Conservation (phyloP, 129 eudicot species). For the Centella asiatica region DNA sequence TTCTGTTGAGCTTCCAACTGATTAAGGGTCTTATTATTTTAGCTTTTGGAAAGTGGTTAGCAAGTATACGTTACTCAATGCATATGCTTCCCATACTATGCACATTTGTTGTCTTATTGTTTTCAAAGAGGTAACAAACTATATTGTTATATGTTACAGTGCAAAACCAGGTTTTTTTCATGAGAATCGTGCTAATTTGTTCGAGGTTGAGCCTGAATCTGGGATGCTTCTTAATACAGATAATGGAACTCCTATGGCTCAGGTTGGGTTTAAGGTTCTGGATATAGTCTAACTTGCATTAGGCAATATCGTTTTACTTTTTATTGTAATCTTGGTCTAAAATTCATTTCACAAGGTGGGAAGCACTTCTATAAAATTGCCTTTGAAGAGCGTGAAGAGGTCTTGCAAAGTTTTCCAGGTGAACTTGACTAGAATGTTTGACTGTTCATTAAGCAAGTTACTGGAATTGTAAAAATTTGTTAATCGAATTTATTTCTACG, state of each 20-base stretch:
- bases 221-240: slow-evolving; percentile 97
- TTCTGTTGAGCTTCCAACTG: not conserved
- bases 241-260: slow-evolving; percentile 97
- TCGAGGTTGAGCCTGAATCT: slow-evolving; percentile 77
- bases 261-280: slow-evolving; percentile 39
- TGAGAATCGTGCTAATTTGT: slow-evolving; percentile 78
- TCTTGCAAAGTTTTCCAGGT: slow-evolving; percentile 86
- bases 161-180: slow-evolving; percentile 97
- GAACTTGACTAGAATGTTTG: not conserved
- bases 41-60: not conserved
- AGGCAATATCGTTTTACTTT: not conserved
- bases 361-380: slow-evolving; percentile 32
- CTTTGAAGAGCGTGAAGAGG: slow-evolving; percentile 37
- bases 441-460: not conserved
- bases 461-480: not conserved
- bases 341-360: slow-evolving; percentile 48
- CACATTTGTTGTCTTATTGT: not conserved
- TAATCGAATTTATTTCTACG: not conserved
- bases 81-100: not conserved
- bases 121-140: not conserved
- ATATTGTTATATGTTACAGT: slow-evolving; percentile 29
- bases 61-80: not conserved
- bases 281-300: not conserved
- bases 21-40: not conserved
- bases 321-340: slow-evolving; percentile 2